These are phyloP conservation scores for Magnaporthiopsis poae DNA, from an alignment of 2,329 filamentous ascomycete genomes.

Conservation along the genomic window DNA sequence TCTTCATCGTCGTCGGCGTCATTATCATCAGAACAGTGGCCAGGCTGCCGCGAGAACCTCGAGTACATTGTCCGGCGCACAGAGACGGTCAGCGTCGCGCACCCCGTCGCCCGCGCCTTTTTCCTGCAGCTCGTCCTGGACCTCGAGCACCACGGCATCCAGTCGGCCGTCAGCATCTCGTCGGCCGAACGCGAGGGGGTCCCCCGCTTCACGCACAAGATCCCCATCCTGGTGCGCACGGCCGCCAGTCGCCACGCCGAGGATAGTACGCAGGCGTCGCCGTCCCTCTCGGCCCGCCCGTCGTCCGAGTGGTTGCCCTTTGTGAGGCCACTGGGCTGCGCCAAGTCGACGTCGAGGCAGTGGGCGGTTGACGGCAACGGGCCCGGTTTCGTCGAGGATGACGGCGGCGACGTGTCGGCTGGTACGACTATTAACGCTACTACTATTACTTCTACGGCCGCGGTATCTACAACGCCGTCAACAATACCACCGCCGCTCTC, in stretches of 20 bases:
- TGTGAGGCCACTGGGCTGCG: slow-evolving; percentile 20
- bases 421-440: too few relatives aligned
- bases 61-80: slow-evolving; percentile 72
- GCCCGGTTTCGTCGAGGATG: not conserved
- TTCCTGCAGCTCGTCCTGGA: slow-evolving; percentile 79
- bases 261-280: too few relatives aligned
- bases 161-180: slow-evolving; percentile 10
- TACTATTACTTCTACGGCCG: too few relatives aligned
- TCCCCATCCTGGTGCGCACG: slow-evolving; percentile 40
- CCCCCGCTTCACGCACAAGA: slow-evolving; percentile 21
- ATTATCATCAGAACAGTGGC: slow-evolving; percentile 11
- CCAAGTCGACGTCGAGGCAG: not conserved
- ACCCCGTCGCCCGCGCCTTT: slow-evolving; percentile 71
- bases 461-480: not conserved
- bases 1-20: slow-evolving; percentile 8
- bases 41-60: slow-evolving; percentile 32
- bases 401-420: not conserved
- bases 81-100: slow-evolving; percentile 62
- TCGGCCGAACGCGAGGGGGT: slow-evolving; percentile 22
- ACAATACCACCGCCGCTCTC: too few relatives aligned
- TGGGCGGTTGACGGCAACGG: not conserved
- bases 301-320: slow-evolving; percentile 34
- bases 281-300: too few relatives aligned
- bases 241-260: slow-evolving; percentile 24
- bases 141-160: slow-evolving; percentile 47